Percentiles rank a stretch among this genome's conserved stretches.
Evolutionary conservation across 1,139 yeast genomes (phyloP).

Genomic region (Candida sp.): DNA sequence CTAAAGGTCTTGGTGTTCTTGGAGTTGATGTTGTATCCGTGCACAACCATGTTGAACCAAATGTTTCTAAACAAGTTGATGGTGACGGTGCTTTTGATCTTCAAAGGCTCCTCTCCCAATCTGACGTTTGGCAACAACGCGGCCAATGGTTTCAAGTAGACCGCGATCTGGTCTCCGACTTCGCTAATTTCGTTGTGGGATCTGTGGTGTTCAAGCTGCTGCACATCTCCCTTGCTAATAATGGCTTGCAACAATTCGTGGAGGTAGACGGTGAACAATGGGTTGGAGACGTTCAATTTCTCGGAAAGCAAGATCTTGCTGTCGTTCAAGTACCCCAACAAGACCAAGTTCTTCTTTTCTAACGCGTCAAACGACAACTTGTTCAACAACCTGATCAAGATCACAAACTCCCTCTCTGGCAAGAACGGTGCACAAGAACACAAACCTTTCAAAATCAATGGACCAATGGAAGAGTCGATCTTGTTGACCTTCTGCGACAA

Average conservation of each 20-base stretch:
- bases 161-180: constrained; percentile 70
- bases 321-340: constrained; percentile 41
- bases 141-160: constrained; percentile 77
- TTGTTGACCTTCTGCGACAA: constrained; percentile 78
- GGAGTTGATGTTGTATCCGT: constrained; percentile 77
- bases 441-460: constrained; percentile 57
- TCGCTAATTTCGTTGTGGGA: constrained; percentile 79
- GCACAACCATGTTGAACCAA: constrained; percentile 95
- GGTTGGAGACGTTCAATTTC: constrained; percentile 41
- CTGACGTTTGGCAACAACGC: constrained; percentile 65
- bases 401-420: constrained; percentile 62
- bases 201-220: constrained; percentile 78
- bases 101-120: constrained; percentile 37
- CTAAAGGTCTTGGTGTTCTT: constrained; percentile 52
- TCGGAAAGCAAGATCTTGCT: constrained; percentile 60
- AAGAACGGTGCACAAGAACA: constrained; percentile 61
- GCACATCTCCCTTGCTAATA: constrained; percentile 83
- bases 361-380: constrained; percentile 37
- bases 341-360: constrained; percentile 32
- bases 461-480: constrained; percentile 40
- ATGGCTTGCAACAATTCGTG: constrained; percentile 69
- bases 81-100: constrained; percentile 48
- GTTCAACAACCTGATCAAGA: constrained; percentile 54
- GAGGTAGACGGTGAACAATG: constrained; percentile 62
- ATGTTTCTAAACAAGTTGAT: constrained; percentile 76